Conservation (phyloP, 163 green algal genomes). For the Scenedesmus sp. region DNA sequence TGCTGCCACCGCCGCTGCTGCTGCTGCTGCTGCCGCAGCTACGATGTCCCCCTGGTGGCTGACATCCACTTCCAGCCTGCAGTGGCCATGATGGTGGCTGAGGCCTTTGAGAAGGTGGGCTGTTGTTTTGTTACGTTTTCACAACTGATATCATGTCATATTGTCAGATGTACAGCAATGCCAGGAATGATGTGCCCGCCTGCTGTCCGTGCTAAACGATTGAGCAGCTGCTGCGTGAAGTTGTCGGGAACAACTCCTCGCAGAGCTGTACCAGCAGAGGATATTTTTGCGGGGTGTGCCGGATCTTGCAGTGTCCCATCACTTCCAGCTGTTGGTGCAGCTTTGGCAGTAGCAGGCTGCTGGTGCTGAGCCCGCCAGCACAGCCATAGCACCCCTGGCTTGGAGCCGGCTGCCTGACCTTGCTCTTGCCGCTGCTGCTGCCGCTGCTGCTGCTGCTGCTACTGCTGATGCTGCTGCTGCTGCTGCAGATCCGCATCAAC, state of each 20-base stretch:
- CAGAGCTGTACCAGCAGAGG: background rate
- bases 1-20: background rate
- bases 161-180: background rate
- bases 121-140: no score
- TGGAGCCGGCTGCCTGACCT: no score
- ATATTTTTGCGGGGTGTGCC: background rate
- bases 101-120: conserved; percentile 97
- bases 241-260: no score
- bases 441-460: background rate
- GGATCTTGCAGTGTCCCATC: no score
- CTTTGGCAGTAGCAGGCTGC: no score
- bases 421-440: background rate
- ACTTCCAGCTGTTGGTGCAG: no score
- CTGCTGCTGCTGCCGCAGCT: conserved; percentile 71
- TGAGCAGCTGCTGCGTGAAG: no score
- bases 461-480: background rate
- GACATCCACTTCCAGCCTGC: conserved; percentile 99
- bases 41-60: conserved; percentile 96
- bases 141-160: no score
- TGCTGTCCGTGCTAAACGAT: no score
- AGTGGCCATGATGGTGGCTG: conserved; percentile 97
- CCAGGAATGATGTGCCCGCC: no score
- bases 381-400: background rate
- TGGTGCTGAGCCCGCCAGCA: background rate
- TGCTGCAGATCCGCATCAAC: conserved; percentile 95